A percentile compares a stretch with the other conserved stretches of the same genome.
Conservation (phyloP, 1,139 yeast genomes). For the Petasospora fabianii region DNA sequence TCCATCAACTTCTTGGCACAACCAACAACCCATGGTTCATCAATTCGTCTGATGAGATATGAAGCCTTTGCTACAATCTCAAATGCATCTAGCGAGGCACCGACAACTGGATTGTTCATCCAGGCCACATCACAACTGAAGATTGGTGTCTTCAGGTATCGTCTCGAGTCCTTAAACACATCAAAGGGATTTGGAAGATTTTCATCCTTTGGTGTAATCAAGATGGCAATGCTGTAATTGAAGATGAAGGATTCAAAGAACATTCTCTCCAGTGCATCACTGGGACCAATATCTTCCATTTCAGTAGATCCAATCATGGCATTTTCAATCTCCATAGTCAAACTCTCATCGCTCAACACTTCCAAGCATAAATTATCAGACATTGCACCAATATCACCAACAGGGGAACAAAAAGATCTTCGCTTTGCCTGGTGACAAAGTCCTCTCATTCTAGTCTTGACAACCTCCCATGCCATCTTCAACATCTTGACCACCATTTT, state of each 20-base stretch:
- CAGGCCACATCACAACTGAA: slow-evolving; percentile 32
- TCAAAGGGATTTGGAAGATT: slow-evolving; percentile 37
- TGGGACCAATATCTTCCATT: background rate
- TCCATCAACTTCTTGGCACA: slow-evolving; percentile 19
- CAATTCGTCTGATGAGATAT: slow-evolving; percentile 33
- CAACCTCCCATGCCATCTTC: slow-evolving; percentile 27
- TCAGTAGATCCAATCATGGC: background rate
- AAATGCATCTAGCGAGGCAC: slow-evolving; percentile 35
- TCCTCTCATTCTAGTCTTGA: slow-evolving; percentile 21
- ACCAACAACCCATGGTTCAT: slow-evolving; percentile 11
- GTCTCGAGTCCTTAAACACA: slow-evolving; percentile 32
- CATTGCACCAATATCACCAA: background rate
- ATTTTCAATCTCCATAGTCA: slow-evolving; percentile 8
- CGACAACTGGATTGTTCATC: slow-evolving; percentile 37
- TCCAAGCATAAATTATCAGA: slow-evolving; percentile 1
- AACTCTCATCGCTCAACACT: background rate
- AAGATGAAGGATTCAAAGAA: slow-evolving; percentile 38
- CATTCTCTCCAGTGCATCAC: slow-evolving; percentile 28
- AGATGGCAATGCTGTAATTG: slow-evolving; percentile 33
- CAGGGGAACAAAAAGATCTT: too few relatives aligned
- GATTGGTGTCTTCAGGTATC: slow-evolving; percentile 32
- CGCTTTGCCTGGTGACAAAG: background rate
- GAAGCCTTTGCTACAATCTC: slow-evolving; percentile 40
- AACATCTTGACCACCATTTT: slow-evolving; percentile 31
- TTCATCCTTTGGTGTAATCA: slow-evolving; percentile 27